Evolutionary conservation across 2,329 filamentous ascomycete species (phyloP), one percentile per base, ranked within the genome.

Genomic region (Aspergillus quadricinctus): DNA sequence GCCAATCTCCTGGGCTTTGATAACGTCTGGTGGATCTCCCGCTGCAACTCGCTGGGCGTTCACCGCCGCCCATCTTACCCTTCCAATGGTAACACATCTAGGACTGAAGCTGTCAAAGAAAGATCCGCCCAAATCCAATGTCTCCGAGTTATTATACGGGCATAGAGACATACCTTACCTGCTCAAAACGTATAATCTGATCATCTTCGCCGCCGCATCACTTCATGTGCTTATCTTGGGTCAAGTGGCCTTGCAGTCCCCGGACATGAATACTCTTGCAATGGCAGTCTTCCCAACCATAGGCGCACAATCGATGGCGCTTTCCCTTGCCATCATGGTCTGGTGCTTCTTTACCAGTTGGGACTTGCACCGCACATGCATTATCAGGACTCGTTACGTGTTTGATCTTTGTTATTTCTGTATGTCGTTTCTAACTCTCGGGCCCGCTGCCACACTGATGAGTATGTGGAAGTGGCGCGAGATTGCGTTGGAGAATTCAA

Each of bases 331-430:
- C 11, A 49, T 59, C 19, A 19, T 45, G 3, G n/a, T 27, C 9
- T 61, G 57, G 59, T 55, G 52, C 29, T 28, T 54, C 2, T 61
- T 61, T 46, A 52, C 52, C 6, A 31, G 56, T 1, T 61, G 57
- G 57, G 57, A 61, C 21, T 41, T 61, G 52, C 57, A 48, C 3
- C 54, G 59, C 27, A 28, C 27, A 4, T 28, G 27, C 27, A 28
- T 28, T 28, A 28, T 28, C 7, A 28, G 27, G 27, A 28, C 27
- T 28, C 27, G 27, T 7, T 28, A 28, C 7, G 4, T 28, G 4
- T 28, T 5, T 7, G 27, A 28, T 28, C 1, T 28, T 28, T 28
- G 3, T 28, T 28, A 28, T 7, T 5, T 28, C 7, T 28, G 27
- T 7, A 5, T 28, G 3, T 28, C 27, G 6, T 28, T 28, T 7